Evolutionary conservation across 257 asterid species (phyloP), one percentile per base, ranked within the genome.

Genomic region (Knoxia roxburghii): DNA sequence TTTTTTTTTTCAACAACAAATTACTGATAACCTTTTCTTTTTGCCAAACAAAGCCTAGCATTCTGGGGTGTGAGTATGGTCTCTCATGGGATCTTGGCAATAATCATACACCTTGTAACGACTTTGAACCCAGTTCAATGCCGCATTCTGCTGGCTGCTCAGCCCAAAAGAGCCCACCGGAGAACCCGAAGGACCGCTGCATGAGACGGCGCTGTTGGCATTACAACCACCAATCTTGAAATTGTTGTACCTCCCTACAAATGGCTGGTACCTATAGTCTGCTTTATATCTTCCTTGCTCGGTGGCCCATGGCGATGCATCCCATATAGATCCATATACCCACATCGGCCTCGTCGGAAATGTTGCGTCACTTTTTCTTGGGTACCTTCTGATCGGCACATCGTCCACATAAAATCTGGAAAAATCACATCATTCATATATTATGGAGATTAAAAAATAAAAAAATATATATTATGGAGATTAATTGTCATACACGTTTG

Each of bases 241-340:
- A 52, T 82, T 75, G 14, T 68, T 82, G 77, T 87, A 92, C 74
- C 70, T 78, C 7, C 88, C 96, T 0, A 87, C 74, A 24, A 92
- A 92, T 6, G 98, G 98, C 58, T 89, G 95, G 80, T 86, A 81
- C 1, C 4, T 56, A 54, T 89, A 92, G 41, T 92, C 87, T 0
- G 93, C 96, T 65, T 74, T 86, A 85, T 85, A 87, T 74, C 48
- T 83, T 14, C 97, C 97, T n/a, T 84, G 71, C 62, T 91, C 97
- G 0, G 97, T 91, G 64, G 97, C 97, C 97, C 97, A 90, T 0
- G 96, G 72, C 1, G 97, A 90, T 24, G 97, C 97, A 70, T 90
- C 97, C 97, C 97, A 91, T 30, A 91, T 81, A 0, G 97, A 88
- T 1, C 96, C 97, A 29, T 91, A 88, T 32, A 78, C 75, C 77